phyloP scores from a whole-genome alignment of 768 basidiomycete species.

The Heimioporus sp. region DNA sequence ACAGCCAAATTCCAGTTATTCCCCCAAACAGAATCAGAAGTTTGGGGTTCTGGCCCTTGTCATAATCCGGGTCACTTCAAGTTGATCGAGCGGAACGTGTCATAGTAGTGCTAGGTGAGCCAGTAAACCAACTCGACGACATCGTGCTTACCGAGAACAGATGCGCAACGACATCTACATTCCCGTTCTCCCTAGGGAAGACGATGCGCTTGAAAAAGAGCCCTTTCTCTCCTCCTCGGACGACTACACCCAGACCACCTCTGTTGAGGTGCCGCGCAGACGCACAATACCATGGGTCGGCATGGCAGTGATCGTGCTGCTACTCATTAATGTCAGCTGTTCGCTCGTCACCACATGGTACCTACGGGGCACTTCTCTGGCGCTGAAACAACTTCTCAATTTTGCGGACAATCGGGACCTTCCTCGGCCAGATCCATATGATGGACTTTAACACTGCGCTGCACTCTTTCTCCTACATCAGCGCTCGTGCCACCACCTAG shows the following conservation, averaged over 20 bases:
- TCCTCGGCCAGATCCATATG: constrained; percentile 30
- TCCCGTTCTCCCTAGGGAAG: constrained; percentile 2
- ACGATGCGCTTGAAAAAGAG: constrained; percentile 18
- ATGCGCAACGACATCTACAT: constrained; percentile 17
- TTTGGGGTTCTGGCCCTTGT: background rate
- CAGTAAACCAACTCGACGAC: too few species aligned
- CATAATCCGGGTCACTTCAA: background rate
- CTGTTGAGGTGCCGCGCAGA: constrained; percentile 3
- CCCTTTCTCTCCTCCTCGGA: constrained; percentile 10
- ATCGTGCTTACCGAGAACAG: constrained; percentile 3
- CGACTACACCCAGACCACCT: background rate
- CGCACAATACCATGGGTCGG: constrained; percentile 4
- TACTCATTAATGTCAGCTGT: constrained; percentile 24
- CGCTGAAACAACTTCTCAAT: constrained; percentile 15
- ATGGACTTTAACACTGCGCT: constrained; percentile 23
- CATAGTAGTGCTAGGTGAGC: constrained; percentile 1
- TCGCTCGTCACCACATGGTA: constrained; percentile 14
- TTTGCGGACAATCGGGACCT: constrained; percentile 25
- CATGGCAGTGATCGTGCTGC: constrained; percentile 18
- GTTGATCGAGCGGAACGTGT: too few species aligned
- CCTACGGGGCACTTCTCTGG: constrained; percentile 14
- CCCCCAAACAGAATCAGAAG: too few species aligned
- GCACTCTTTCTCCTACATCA: background rate
- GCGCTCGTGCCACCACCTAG: constrained; percentile 2
- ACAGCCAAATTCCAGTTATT: too few species aligned